These are phyloP conservation scores for Luvunga scandens DNA, from an alignment of 345 rosid genomes.

Conservation along the genomic window DNA sequence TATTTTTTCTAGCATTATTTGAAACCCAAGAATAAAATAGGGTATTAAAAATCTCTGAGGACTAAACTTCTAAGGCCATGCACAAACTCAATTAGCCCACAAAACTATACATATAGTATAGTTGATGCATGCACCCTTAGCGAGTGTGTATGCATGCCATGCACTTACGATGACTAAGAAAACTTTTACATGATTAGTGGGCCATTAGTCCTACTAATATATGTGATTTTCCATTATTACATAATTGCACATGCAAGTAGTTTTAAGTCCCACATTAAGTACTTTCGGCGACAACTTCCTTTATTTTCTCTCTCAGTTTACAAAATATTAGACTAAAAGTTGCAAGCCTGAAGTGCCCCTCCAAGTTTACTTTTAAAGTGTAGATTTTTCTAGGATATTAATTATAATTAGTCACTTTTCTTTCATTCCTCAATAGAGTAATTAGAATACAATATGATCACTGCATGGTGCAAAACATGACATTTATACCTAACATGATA, in stretches of 20 bases:
- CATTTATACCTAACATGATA: too few species aligned
- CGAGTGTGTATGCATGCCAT: slow-evolving; percentile 7
- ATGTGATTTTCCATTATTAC: background rate
- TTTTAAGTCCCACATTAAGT: background rate
- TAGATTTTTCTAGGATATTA: background rate
- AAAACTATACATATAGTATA: background rate
- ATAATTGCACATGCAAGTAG: background rate
- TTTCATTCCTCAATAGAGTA: too few species aligned
- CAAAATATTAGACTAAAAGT: slow-evolving; percentile 1
- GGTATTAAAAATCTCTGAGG: too few species aligned
- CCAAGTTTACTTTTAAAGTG: background rate
- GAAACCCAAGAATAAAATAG: too few species aligned
- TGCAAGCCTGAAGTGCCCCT: background rate
- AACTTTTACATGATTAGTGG: slow-evolving; percentile 2
- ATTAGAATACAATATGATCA: too few species aligned
- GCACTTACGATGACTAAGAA: slow-evolving; percentile 16
- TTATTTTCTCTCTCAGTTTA: background rate
- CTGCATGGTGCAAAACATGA: too few species aligned
- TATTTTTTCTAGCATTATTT: too few species aligned
- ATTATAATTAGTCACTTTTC: background rate
- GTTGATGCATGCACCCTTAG: slow-evolving; percentile 10
- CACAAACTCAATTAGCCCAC: too few species aligned
- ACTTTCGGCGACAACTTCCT: slow-evolving; percentile 9
- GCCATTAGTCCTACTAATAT: slow-evolving; percentile 2
- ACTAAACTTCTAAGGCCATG: too few species aligned